Evolutionary conservation across 371 early-diverging fungal genomes (phyloP), one percentile per base, ranked within the genome.

Genomic region (Gilbertella persicaria): DNA sequence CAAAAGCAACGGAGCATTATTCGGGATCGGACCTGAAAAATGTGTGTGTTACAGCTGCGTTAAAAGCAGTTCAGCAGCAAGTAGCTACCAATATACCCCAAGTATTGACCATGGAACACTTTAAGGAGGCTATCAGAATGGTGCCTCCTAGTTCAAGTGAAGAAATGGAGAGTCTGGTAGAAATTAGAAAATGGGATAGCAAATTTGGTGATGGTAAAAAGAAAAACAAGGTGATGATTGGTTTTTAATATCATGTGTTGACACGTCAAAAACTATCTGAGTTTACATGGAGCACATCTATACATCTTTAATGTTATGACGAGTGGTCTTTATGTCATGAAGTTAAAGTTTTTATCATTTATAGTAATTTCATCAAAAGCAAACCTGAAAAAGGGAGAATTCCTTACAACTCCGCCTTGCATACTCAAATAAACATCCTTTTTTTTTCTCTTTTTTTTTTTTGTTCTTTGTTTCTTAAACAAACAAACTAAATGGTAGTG

Each of bases 11-110:
- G 1, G 73, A 76, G 14, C 75, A 83, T 45, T 96, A 86, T 57
- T 95, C 97, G 19, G 99, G 99, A n/a, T 95, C 95, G 36, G 99
- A 99, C 69, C 78, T 99, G 57, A 99, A 97, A 78, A 99, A 98
- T 67, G 66, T 99, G 44, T 97, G 97, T 73, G 88, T 99, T 26
- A 89, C 97, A 16, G 96, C 99, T 0, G 96, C 93, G 0, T 66
- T 94, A 42, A 83, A 75, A 3, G 82, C 87, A 6, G 79, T 89
- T 39, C 84, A 88, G 45, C 87, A 89, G 53, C 53, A 62, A 50
- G 55, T 59, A 5, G 33, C 49, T 14, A 53, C 54, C 24, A 48
- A 51, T 17, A 26, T 14, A 26, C 24, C 45, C 20, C 60, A 50
- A 35, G 63, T 55, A 16, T 61, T 83, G 26, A 53, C 46, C 2